phyloP scores from a whole-genome alignment of 1,284 basidiomycete genomes.

The Sparassis latifolia region DNA sequence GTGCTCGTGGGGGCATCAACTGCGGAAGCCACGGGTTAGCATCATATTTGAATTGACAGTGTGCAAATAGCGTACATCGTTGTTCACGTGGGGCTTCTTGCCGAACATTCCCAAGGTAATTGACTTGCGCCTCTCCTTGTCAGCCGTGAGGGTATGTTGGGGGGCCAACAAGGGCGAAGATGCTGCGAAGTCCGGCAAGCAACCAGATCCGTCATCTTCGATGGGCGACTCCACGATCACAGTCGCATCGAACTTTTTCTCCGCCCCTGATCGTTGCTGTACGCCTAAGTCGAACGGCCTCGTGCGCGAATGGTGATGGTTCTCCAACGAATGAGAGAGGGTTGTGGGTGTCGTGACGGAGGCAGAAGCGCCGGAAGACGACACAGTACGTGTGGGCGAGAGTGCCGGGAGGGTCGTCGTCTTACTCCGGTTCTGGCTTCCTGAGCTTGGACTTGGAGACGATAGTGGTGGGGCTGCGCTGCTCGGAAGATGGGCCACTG shows the following conservation, averaged over 20 bases:
- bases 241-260: neutral
- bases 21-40: too few species aligned
- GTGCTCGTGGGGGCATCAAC: neutral
- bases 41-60: too few species aligned
- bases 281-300: neutral
- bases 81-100: too few species aligned
- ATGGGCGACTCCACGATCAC: neutral
- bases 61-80: too few species aligned
- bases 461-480: too few species aligned
- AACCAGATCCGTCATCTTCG: neutral
- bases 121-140: neutral
- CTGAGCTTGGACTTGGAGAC: conserved; percentile 4
- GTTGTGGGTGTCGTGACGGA: conserved; percentile 20
- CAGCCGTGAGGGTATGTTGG: too few species aligned
- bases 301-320: conserved; percentile 5
- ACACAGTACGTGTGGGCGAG: conserved; percentile 22
- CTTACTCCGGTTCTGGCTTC: conserved; percentile 2
- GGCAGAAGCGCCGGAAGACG: conserved; percentile 16
- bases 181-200: too few species aligned
- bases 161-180: too few species aligned
- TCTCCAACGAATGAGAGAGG: conserved; percentile 12
- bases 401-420: conserved; percentile 19
- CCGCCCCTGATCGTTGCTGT: neutral
- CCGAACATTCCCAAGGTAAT: neutral
- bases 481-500: conserved; percentile 3